These are phyloP conservation scores for Candida morakotiae DNA, from an alignment of 805 yeast species.

Conservation along the genomic window DNA sequence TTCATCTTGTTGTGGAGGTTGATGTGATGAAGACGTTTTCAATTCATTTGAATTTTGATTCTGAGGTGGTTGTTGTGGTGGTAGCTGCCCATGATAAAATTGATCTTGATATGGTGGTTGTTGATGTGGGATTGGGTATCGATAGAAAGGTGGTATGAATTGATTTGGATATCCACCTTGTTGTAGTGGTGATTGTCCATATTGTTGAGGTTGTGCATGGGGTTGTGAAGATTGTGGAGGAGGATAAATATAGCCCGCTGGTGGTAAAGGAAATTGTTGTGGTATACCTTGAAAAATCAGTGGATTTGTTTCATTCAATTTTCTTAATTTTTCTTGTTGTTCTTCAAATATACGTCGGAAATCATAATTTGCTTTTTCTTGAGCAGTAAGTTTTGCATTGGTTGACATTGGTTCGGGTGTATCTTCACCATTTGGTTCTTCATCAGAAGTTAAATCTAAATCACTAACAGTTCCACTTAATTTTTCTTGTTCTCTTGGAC, in stretches of 20 bases:
- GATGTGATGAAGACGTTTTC: background rate
- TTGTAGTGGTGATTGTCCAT: background rate
- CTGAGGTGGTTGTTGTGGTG: conserved; percentile 1
- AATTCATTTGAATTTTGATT: too few species aligned
- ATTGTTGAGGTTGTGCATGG: background rate
- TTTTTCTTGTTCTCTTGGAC: background rate
- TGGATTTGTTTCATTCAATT: too few species aligned
- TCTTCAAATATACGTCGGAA: background rate
- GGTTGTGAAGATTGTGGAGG: background rate
- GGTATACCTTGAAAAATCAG: background rate
- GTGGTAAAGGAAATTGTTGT: conserved; percentile 1
- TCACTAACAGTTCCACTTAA: conserved; percentile 1
- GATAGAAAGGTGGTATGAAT: background rate
- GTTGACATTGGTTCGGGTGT: too few species aligned
- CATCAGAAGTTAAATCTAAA: conserved; percentile 1
- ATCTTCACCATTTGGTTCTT: background rate
- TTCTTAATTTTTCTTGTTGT: too few species aligned
- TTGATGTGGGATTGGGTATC: too few species aligned
- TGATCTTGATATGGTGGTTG: conserved; percentile 1
- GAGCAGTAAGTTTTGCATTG: too few species aligned
- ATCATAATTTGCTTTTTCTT: too few species aligned
- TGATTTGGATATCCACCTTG: background rate
- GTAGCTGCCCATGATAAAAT: background rate
- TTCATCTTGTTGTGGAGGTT: background rate
- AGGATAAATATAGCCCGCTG: background rate